These are phyloP conservation scores for Colletotrichum endophyticum DNA, from an alignment of 2,329 filamentous ascomycete genomes.

Conservation along the genomic window DNA sequence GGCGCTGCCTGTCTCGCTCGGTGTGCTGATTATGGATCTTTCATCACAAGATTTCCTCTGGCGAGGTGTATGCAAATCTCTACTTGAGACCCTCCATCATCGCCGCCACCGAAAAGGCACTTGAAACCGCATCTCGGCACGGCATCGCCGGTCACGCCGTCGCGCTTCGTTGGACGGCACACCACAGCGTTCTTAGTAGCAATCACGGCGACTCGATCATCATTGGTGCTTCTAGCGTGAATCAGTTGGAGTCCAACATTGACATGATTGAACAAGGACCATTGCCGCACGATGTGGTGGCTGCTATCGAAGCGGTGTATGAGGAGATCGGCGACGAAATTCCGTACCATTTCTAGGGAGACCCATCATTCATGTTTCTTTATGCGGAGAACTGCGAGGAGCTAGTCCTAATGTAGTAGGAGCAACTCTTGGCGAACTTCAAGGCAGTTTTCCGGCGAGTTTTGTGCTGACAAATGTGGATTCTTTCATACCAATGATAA, in stretches of 20 bases:
- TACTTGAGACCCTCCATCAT: conserved; percentile 33
- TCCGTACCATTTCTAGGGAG: background rate
- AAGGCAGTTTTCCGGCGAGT: background rate
- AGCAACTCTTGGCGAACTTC: background rate
- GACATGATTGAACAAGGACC: conserved; percentile 41
- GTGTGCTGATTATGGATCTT: background rate
- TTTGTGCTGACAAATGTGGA: background rate
- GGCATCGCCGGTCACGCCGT: conserved; percentile 42
- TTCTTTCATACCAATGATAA: background rate
- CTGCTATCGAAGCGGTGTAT: conserved; percentile 12
- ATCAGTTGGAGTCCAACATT: conserved; percentile 39
- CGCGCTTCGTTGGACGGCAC: conserved; percentile 44
- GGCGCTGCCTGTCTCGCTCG: background rate
- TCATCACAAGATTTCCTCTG: background rate
- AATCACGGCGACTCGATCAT: conserved; percentile 39
- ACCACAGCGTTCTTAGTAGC: conserved; percentile 36
- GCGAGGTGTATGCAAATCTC: conserved; percentile 26
- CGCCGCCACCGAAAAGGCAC: conserved; percentile 28
- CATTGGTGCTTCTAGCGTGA: conserved; percentile 35
- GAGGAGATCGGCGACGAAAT: background rate
- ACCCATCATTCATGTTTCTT: background rate
- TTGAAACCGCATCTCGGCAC: conserved; percentile 31
- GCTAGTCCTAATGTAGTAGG: background rate
- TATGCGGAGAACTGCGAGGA: background rate
- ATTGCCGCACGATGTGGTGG: conserved; percentile 38